Percentiles rank a stretch among this genome's conserved stretches.
phyloP scores from a whole-genome alignment of 2,329 filamentous ascomycete species.

The Leptographium lundbergii region DNA sequence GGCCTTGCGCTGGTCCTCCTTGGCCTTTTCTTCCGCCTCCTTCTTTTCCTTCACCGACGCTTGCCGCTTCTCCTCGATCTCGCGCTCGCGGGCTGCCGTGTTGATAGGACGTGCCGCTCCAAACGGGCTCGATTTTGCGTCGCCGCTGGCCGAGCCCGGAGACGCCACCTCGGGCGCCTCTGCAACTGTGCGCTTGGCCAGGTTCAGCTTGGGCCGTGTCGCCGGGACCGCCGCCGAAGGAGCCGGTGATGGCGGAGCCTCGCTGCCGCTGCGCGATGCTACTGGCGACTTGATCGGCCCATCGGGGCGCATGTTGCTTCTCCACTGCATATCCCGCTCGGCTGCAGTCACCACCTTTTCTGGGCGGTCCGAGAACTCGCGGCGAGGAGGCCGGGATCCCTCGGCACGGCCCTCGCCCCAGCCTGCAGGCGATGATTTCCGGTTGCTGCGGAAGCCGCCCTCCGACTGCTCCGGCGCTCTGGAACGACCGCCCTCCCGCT shows the following conservation, averaged over 20 bases:
- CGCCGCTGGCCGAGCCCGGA: slow-evolving; percentile 39
- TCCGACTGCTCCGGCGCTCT: slow-evolving; percentile 41
- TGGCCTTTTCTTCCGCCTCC: slow-evolving; percentile 75
- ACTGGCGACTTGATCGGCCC: slow-evolving; percentile 45
- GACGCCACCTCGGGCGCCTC: slow-evolving; percentile 45
- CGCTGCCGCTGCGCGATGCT: slow-evolving; percentile 59
- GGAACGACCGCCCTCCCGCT: slow-evolving; percentile 42
- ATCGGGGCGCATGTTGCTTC: slow-evolving; percentile 82
- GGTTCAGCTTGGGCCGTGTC: slow-evolving; percentile 70
- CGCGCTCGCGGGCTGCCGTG: slow-evolving; percentile 75
- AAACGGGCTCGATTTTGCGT: slow-evolving; percentile 84
- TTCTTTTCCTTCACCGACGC: slow-evolving; percentile 67
- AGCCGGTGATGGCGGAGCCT: slow-evolving; percentile 62
- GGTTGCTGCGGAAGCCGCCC: slow-evolving; percentile 40
- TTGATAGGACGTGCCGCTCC: slow-evolving; percentile 90
- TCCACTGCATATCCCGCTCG: slow-evolving; percentile 90
- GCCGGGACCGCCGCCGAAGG: slow-evolving; percentile 32
- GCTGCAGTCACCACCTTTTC: slow-evolving; percentile 73
- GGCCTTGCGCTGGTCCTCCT: slow-evolving; percentile 57
- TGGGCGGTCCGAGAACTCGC: slow-evolving; percentile 58
- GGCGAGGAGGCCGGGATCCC: slow-evolving; percentile 61
- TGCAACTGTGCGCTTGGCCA: slow-evolving; percentile 82
- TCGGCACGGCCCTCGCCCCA: slow-evolving; percentile 54
- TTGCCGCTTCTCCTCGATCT: slow-evolving; percentile 80
- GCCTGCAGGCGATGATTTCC: slow-evolving; percentile 57